phyloP scores from a whole-genome alignment of 306 rosid species.

The Abrus pulchellus region DNA sequence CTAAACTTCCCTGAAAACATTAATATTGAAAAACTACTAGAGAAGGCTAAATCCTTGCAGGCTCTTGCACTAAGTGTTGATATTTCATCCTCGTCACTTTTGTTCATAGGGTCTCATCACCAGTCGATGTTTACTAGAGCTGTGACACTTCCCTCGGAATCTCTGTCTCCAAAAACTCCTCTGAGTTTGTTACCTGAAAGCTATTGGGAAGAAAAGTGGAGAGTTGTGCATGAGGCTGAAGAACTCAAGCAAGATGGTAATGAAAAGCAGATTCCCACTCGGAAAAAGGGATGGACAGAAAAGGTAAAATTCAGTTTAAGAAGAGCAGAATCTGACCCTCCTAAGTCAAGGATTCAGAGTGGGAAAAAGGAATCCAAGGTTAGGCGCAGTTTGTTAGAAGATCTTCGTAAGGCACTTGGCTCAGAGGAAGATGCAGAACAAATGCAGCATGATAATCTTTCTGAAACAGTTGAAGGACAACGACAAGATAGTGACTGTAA shows the following conservation, averaged over 20 bases:
- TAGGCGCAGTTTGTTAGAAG: slow-evolving; percentile 83
- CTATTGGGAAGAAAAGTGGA: slow-evolving; percentile 99
- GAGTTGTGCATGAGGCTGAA: slow-evolving; percentile 81
- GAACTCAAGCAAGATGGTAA: slow-evolving; percentile 61
- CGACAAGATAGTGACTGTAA: slow-evolving; percentile 60
- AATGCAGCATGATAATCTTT: slow-evolving; percentile 52
- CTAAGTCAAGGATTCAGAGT: slow-evolving; percentile 59
- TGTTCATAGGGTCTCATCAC: slow-evolving; percentile 52
- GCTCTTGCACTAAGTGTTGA: slow-evolving; percentile 68
- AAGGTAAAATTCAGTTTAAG: slow-evolving; percentile 69
- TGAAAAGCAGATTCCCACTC: slow-evolving; percentile 58
- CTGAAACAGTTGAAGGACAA: slow-evolving; percentile 59
- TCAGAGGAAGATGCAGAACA: slow-evolving; percentile 62
- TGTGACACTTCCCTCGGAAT: slow-evolving; percentile 64
- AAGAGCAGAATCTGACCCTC: slow-evolving; percentile 84
- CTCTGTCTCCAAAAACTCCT: slow-evolving; percentile 74
- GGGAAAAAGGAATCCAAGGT: slow-evolving; percentile 63
- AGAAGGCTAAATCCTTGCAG: slow-evolving; percentile 91
- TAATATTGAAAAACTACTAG: slow-evolving; percentile 72
- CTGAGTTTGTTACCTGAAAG: slow-evolving; percentile 75
- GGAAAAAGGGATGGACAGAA: slow-evolving; percentile 90
- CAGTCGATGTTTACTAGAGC: slow-evolving; percentile 55
- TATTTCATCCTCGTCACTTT: slow-evolving; percentile 60
- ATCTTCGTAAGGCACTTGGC: slow-evolving; percentile 78
- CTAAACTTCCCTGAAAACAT: slow-evolving; percentile 80